A percentile compares a stretch with the other conserved stretches of the same genome.
Evolutionary conservation across 305 asterid species (phyloP).

Genomic region (Fraxinus floribunda): DNA sequence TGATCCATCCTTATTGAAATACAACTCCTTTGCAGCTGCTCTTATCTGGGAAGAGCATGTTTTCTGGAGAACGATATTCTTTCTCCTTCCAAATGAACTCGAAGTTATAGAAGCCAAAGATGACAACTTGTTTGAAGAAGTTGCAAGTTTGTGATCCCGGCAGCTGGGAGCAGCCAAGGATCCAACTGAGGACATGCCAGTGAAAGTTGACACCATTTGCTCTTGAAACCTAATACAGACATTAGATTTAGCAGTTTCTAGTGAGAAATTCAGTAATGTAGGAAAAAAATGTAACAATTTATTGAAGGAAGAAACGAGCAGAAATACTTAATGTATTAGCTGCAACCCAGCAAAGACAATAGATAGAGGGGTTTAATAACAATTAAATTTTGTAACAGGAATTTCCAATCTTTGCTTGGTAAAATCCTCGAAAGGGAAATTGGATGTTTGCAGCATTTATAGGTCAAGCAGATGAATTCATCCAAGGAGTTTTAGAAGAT

Average conservation of each 20-base stretch:
- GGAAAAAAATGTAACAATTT: not conserved
- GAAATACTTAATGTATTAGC: not conserved
- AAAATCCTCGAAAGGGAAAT: not conserved
- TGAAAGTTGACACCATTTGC: slow-evolving; percentile 69
- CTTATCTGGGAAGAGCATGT: slow-evolving; percentile 41
- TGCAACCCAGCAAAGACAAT: not conserved
- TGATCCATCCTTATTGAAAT: slow-evolving; percentile 94
- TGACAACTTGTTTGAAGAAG: slow-evolving; percentile 61
- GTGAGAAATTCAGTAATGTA: not conserved
- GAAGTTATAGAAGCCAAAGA: slow-evolving; percentile 67
- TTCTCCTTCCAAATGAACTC: slow-evolving; percentile 50
- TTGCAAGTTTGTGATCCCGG: slow-evolving; percentile 50
- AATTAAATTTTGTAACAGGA: not conserved
- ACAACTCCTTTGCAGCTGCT: slow-evolving; percentile 80
- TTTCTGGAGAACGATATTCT: slow-evolving; percentile 38
- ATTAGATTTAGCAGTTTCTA: not conserved
- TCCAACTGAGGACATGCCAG: slow-evolving; percentile 69
- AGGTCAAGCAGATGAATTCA: not conserved
- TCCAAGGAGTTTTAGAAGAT: not conserved
- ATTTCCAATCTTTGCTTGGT: not conserved
- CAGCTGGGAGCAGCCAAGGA: slow-evolving; percentile 65
- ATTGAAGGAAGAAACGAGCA: not conserved
- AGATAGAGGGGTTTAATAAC: not conserved
- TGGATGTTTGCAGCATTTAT: not conserved
- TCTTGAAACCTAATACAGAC: slow-evolving; percentile 24